Conservation (phyloP, 2,329 filamentous ascomycete species). For the Immersiporthe knoxdaviesiana region DNA sequence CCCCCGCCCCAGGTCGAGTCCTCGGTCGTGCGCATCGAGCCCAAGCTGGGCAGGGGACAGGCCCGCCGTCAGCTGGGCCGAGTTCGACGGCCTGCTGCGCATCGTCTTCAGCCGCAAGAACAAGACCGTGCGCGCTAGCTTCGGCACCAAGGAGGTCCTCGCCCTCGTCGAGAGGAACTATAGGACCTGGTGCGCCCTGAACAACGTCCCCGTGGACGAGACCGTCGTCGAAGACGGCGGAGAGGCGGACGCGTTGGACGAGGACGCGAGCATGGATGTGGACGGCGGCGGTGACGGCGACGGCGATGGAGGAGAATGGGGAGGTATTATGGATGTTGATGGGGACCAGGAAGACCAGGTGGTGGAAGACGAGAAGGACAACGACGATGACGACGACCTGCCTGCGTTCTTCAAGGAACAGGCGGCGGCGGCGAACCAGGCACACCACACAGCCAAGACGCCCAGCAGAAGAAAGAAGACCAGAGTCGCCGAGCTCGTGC, state of each 20-base stretch:
- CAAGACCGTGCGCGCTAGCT: constrained; percentile 82
- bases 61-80: constrained; percentile 88
- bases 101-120: constrained; percentile 87
- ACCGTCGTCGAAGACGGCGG: constrained; percentile 53
- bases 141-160: constrained; percentile 80
- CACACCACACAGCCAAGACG: constrained; percentile 53
- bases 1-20: constrained; percentile 89
- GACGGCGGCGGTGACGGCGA: constrained; percentile 45
- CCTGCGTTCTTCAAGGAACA: constrained; percentile 78
- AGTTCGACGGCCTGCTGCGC: constrained; percentile 89
- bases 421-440: constrained; percentile 37
- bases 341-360: constrained; percentile 47
- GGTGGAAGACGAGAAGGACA: constrained; percentile 57
- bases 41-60: constrained; percentile 76
- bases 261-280: constrained; percentile 42
- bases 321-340: constrained; percentile 55
- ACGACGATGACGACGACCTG: constrained; percentile 76
- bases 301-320: constrained; percentile 49
- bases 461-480: constrained; percentile 76
- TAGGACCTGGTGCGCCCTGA: constrained; percentile 85
- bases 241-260: constrained; percentile 45
- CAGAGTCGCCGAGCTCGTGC: constrained; percentile 79
- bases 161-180: constrained; percentile 87
- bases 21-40: constrained; percentile 86
- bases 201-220: constrained; percentile 79